phyloP scores from a whole-genome alignment of 2,329 filamentous ascomycete species.

The Periconia sp. region DNA sequence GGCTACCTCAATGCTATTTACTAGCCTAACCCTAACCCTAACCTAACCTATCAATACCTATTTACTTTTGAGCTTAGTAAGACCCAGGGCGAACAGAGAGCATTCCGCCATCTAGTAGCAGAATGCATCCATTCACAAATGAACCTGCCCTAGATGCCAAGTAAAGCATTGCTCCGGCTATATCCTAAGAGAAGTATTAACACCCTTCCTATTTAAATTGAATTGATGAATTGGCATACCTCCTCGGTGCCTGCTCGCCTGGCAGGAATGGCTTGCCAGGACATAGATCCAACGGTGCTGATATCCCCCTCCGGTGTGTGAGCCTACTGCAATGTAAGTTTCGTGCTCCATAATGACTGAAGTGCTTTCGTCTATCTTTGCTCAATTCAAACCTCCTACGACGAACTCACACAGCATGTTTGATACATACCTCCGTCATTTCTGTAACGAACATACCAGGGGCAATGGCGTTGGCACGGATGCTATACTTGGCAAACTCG shows the following conservation, averaged over 20 bases:
- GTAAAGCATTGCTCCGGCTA: constrained; percentile 1
- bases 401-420: neutral
- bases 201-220: neutral
- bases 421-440: neutral
- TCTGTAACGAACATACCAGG: constrained; percentile 2
- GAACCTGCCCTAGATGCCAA: constrained; percentile 4
- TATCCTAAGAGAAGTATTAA: constrained; percentile 1
- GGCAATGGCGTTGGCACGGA: constrained; percentile 1
- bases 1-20: no score
- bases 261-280: constrained; percentile 1
- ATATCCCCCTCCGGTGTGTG: neutral
- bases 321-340: neutral
- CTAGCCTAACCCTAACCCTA: no score
- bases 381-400: neutral
- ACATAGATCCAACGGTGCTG: neutral
- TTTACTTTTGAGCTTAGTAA: no score
- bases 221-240: constrained; percentile 1
- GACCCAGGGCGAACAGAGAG: neutral
- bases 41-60: no score
- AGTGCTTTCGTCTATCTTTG: neutral
- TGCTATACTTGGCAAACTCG: neutral
- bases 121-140: constrained; percentile 3
- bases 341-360: neutral
- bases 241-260: constrained; percentile 1
- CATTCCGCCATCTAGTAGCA: constrained; percentile 1